Evolutionary conservation across 495 filamentous ascomycete species (phyloP).

Genomic region (Stereocaulon alpinum): DNA sequence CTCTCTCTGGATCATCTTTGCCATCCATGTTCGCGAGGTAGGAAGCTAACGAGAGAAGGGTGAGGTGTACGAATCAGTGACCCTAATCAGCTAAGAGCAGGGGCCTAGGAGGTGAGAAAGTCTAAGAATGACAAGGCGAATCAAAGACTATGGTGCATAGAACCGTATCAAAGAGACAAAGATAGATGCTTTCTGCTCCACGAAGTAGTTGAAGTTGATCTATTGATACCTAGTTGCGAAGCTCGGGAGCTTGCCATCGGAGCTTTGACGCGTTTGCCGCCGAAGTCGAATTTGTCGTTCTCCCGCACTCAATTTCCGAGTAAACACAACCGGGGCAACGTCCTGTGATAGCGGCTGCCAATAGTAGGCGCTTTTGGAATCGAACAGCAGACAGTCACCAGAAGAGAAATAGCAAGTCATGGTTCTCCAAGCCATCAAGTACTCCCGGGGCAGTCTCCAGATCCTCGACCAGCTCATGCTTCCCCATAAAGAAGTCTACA

Average conservation of each 20-base stretch:
- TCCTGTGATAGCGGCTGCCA: too few species aligned
- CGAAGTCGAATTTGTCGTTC: not conserved
- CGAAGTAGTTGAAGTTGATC: too few species aligned
- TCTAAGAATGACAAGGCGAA: too few species aligned
- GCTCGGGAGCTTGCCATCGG: too few species aligned
- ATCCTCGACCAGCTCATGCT: slow-evolving; percentile 86
- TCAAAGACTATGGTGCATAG: too few species aligned
- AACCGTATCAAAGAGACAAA: too few species aligned
- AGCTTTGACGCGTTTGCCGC: not conserved
- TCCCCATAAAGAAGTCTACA: slow-evolving; percentile 76
- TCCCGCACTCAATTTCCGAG: too few species aligned
- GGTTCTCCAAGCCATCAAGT: slow-evolving; percentile 81
- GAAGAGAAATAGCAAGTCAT: slow-evolving; percentile 24
- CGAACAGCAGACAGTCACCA: not conserved
- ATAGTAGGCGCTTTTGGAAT: not conserved
- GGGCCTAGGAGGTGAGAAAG: not conserved
- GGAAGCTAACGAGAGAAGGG: not conserved
- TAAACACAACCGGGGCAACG: not conserved
- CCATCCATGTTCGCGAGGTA: slow-evolving; percentile 34
- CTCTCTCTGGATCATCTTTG: slow-evolving; percentile 54
- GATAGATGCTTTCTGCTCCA: too few species aligned
- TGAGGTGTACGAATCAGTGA: not conserved
- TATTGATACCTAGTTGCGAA: too few species aligned
- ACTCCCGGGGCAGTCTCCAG: slow-evolving; percentile 60
- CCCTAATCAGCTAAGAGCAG: not conserved